These are phyloP conservation scores for Citrus hindsii DNA, from an alignment of 345 rosid genomes.

Conservation along the genomic window DNA sequence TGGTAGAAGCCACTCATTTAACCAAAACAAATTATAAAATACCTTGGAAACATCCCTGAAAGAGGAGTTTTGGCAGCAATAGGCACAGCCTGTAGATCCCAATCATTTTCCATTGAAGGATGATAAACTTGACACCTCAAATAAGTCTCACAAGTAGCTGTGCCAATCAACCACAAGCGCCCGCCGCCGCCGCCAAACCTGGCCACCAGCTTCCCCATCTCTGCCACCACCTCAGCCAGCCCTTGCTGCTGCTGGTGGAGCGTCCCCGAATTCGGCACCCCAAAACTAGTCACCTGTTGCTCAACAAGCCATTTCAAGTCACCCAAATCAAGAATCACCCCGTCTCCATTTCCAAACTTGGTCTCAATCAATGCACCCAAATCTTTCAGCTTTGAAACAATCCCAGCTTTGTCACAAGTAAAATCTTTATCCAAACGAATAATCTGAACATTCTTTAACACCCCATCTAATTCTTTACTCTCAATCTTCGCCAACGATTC, in stretches of 20 bases:
- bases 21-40: not conserved
- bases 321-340: constrained; percentile 79
- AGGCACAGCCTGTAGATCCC: constrained; percentile 95
- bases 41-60: constrained; percentile 65
- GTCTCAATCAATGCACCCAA: constrained; percentile 52
- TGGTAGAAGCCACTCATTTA: not conserved
- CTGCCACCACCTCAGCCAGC: constrained; percentile 46
- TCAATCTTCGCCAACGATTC: constrained; percentile 64
- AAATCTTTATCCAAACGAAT: constrained; percentile 61
- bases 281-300: constrained; percentile 28
- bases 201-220: constrained; percentile 58
- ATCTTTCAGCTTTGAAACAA: constrained; percentile 47
- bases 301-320: constrained; percentile 94
- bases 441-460: constrained; percentile 53
- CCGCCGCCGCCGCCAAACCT: constrained; percentile 32
- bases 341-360: constrained; percentile 38
- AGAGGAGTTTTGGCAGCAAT: constrained; percentile 63
- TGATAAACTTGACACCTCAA: constrained; percentile 88
- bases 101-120: constrained; percentile 83
- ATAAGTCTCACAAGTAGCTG: constrained; percentile 96
- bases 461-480: constrained; percentile 59
- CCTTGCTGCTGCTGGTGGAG: constrained; percentile 26
- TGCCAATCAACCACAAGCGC: constrained; percentile 77
- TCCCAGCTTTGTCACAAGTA: constrained; percentile 42
- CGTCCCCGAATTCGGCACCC: not conserved